Base-by-base conservation (phyloP, 2,329 filamentous ascomycete species). In the Drechslerella stenobrocha region DNA sequence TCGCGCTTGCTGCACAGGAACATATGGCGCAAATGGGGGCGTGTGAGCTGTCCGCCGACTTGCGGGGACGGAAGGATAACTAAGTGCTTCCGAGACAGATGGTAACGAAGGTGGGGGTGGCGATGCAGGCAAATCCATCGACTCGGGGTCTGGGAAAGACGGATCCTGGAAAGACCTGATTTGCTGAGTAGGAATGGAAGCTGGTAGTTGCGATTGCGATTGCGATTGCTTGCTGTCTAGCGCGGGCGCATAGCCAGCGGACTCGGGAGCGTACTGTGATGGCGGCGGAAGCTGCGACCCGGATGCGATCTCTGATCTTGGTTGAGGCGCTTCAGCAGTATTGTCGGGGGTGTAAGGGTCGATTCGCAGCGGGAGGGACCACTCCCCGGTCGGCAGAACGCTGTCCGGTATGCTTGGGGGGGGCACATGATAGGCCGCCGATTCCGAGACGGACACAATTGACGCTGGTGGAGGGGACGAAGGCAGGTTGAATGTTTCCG, bases 401-500 rank as follows among this genome's bases (percentile, higher is more conserved):
- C 61, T 66, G 11, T 66, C 61, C 30, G 58, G 34, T 7, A 59
- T 28, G 26, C 61, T 66, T 15, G 61, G 61, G 2, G 61, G 61
- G 28, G 53, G 52, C 8, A 47, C 52, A 11, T 52, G 61, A 40
- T 66, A 66, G 15, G 40, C 20, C 15, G 53, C 28, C 11, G 37
- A 6, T 11, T 66, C 61, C 1, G 63, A 44, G 23, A 37, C 11
- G 1, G 63, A 60, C 20, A 40, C 26, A n/a, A 45, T 46, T 8
- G 63, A 67, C 2, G 50, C 50, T 18, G 63, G 63, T 3, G 63
- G 63, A 7, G 63, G 63, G 22, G 63, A 67, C 32, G 55, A 30
- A 11, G 63, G 63, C 24, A 67, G 42, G 13, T 35, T 32, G 45
- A 45, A 67, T n/a, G 13, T 26, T 47, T 60, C 63, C 7, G 63